Conservation (phyloP, 2,329 filamentous ascomycete genomes). For the Cryphonectria nitschkei region DNA sequence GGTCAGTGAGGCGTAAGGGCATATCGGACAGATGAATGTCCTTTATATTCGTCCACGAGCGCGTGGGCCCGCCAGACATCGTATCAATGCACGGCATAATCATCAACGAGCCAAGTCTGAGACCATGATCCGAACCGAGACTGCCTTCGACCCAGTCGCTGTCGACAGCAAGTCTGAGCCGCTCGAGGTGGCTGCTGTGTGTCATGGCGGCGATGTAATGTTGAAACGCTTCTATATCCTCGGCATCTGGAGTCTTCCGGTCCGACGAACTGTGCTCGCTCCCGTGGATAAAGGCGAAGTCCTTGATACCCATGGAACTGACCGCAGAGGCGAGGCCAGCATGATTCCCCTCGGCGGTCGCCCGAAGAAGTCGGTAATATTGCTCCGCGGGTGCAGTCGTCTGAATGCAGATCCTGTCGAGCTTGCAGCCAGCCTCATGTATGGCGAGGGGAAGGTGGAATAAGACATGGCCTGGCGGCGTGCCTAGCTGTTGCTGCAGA, state of each 20-base stretch:
- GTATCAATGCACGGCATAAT: background rate
- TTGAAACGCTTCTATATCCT: constrained; percentile 12
- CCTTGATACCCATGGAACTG: constrained; percentile 12
- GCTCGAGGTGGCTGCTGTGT: constrained; percentile 16
- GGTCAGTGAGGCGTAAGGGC: constrained; percentile 13
- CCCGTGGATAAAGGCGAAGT: constrained; percentile 20
- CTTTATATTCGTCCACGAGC: background rate
- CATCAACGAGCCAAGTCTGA: background rate
- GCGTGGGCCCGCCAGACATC: background rate
- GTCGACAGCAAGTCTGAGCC: constrained; percentile 19
- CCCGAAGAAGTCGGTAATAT: constrained; percentile 13
- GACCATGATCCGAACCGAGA: background rate
- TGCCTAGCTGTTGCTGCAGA: background rate
- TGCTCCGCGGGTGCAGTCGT: constrained; percentile 17
- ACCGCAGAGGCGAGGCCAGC: constrained; percentile 8
- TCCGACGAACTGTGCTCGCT: background rate
- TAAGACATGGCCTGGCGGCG: constrained; percentile 7
- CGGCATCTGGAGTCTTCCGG: background rate
- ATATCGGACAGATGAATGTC: constrained; percentile 20
- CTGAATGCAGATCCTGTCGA: constrained; percentile 21
- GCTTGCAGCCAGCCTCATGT: background rate
- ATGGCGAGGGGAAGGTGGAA: constrained; percentile 15
- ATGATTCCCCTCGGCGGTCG: background rate
- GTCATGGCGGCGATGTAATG: constrained; percentile 19
- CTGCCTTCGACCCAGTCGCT: constrained; percentile 18